These are phyloP conservation scores for Microsporum ferrugineum DNA, from an alignment of 2,329 filamentous ascomycete genomes.

Conservation along the genomic window DNA sequence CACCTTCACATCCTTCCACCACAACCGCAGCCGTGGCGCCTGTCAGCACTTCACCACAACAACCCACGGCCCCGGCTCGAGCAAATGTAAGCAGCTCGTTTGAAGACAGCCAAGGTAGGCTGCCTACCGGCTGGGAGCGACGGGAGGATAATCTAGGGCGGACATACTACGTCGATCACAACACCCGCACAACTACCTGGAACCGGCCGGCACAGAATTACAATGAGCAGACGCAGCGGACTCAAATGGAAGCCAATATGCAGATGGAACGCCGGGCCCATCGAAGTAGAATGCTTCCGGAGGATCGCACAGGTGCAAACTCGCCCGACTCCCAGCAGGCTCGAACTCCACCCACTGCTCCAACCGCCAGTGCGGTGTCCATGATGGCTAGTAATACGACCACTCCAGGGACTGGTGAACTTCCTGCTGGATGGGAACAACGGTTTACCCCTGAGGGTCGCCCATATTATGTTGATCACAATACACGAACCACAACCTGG, in stretches of 20 bases:
- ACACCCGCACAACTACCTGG: slow-evolving; percentile 94
- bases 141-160: slow-evolving; percentile 88
- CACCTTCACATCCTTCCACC: slow-evolving; percentile 25
- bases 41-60: slow-evolving; percentile 30
- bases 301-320: slow-evolving; percentile 86
- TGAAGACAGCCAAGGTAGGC: slow-evolving; percentile 84
- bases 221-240: slow-evolving; percentile 63
- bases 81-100: slow-evolving; percentile 73
- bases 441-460: slow-evolving; percentile 89
- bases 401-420: slow-evolving; percentile 84
- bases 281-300: slow-evolving; percentile 88
- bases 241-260: slow-evolving; percentile 76
- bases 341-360: slow-evolving; percentile 21
- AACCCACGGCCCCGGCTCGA: slow-evolving; percentile 31
- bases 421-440: slow-evolving; percentile 94
- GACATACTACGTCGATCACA: slow-evolving; percentile 98
- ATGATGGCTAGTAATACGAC: slow-evolving; percentile 95
- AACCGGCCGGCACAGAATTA: slow-evolving; percentile 71
- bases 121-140: slow-evolving; percentile 91
- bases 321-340: slow-evolving; percentile 49
- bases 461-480: slow-evolving; percentile 96
- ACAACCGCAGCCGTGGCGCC: slow-evolving; percentile 32
- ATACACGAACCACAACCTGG: slow-evolving; percentile 96
- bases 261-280: slow-evolving; percentile 87
- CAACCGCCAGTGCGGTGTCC: slow-evolving; percentile 50